Conservation (phyloP, 176 grass and related monocot genomes). For the Zoysia pacifica region DNA sequence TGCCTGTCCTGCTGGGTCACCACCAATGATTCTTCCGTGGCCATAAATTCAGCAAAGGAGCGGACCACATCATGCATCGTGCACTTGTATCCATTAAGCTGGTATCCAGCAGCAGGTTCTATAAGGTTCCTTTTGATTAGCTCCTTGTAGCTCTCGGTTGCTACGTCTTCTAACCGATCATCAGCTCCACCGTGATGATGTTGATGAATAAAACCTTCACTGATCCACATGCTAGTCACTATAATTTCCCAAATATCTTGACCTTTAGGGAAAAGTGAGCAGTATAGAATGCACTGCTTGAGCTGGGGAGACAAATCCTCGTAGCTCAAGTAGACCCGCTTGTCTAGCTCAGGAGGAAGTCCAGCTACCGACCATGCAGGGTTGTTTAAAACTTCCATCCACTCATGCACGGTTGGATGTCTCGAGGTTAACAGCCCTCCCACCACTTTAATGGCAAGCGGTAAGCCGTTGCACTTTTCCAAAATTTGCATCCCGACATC, state of each 20-base stretch:
- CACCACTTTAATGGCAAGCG: constrained; percentile 36
- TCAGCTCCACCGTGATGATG: fast-evolving
- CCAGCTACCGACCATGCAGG: not conserved
- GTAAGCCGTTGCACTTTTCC: constrained; percentile 22
- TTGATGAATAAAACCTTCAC: constrained; percentile 27
- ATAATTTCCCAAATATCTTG: fast-evolving
- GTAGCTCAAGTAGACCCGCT: constrained; percentile 10
- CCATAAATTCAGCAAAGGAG: constrained; percentile 16
- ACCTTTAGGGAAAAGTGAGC: constrained; percentile 18
- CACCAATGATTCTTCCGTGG: constrained; percentile 14
- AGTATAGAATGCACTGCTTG: constrained; percentile 41
- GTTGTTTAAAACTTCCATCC: not conserved
- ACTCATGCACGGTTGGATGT: constrained; percentile 2
- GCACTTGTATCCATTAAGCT: fast-evolving
- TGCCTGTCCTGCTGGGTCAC: not conserved
- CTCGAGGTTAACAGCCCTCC: constrained; percentile 14
- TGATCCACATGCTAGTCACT: constrained; percentile 8
- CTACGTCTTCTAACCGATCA: not conserved
- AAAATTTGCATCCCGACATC: constrained; percentile 1
- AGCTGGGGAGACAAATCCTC: constrained; percentile 19
- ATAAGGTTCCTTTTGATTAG: constrained; percentile 30
- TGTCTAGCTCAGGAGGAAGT: not conserved
- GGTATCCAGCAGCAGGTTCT: not conserved
- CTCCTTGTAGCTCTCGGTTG: not conserved
- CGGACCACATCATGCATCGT: constrained; percentile 23